These are phyloP conservation scores for Penicillium sp. DNA, from an alignment of 2,329 filamentous ascomycete species.

Conservation along the genomic window DNA sequence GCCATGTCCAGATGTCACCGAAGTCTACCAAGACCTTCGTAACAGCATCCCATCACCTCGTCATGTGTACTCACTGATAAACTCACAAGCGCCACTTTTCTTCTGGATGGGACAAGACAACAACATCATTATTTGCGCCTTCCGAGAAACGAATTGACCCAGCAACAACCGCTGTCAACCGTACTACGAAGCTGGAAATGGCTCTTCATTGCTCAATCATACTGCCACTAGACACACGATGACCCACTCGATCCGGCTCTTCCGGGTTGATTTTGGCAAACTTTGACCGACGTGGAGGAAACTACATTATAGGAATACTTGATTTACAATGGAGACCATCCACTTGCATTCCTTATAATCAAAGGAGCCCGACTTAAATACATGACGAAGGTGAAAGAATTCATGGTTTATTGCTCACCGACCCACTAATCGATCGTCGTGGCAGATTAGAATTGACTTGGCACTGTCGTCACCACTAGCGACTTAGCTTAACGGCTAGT, in stretches of 20 bases:
- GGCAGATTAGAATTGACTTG: slow-evolving; percentile 5
- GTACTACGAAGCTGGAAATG: no score
- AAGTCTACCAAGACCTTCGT: slow-evolving; percentile 25
- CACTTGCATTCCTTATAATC: no score
- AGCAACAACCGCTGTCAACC: no score
- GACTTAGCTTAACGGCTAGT: slow-evolving; percentile 3
- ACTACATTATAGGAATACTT: no score
- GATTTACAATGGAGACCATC: no score
- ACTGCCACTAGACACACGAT: no score
- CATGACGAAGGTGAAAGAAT: slow-evolving; percentile 10
- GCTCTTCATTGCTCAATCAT: no score
- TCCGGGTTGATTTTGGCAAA: slow-evolving; percentile 18
- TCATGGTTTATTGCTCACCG: no score
- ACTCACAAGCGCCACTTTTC: slow-evolving; percentile 29
- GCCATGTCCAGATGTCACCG: no score
- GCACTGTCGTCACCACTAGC: slow-evolving; percentile 4
- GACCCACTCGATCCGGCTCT: slow-evolving; percentile 9
- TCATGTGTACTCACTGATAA: slow-evolving; percentile 28
- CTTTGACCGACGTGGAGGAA: slow-evolving; percentile 16
- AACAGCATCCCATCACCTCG: slow-evolving; percentile 21
- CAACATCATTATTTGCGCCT: slow-evolving; percentile 12
- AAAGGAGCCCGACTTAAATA: no score
- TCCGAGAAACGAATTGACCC: slow-evolving; percentile 8
- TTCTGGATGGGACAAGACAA: slow-evolving; percentile 27
- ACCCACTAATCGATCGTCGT: slow-evolving; percentile 10